A percentile compares a stretch with the other conserved stretches of the same genome.
Evolutionary conservation across 345 rosid genomes (phyloP).

Genomic region (Sonneratia alba): DNA sequence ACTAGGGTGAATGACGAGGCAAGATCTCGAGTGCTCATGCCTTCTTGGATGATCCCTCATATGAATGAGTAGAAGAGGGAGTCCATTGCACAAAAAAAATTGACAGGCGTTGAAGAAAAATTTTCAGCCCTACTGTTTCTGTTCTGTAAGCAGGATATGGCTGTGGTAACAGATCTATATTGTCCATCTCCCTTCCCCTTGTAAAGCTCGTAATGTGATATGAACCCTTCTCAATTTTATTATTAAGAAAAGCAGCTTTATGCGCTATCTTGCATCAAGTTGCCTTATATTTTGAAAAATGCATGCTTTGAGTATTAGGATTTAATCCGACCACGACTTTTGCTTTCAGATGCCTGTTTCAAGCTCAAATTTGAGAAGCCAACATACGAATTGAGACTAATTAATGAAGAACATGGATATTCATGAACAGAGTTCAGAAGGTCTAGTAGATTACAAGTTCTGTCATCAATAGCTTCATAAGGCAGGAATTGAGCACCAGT

Average conservation of each 20-base stretch:
- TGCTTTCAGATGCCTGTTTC: background rate
- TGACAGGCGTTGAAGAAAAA: background rate
- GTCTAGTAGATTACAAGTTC: background rate
- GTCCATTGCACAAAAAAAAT: conserved; percentile 7
- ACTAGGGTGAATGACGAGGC: conserved; percentile 14
- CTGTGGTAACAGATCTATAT: background rate
- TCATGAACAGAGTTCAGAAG: background rate
- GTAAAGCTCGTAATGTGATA: background rate
- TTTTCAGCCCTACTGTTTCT: background rate
- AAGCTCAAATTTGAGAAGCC: too few species aligned
- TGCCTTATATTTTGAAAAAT: background rate
- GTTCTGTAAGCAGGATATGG: background rate
- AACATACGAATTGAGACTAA: background rate
- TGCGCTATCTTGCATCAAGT: background rate
- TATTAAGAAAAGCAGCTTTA: background rate
- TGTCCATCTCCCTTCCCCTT: background rate
- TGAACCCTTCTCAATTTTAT: background rate
- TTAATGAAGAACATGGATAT: background rate
- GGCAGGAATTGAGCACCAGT: background rate
- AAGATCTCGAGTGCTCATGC: conserved; percentile 19
- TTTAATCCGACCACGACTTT: background rate
- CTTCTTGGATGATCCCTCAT: conserved; percentile 41
- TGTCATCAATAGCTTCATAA: background rate
- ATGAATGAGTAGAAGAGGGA: background rate
- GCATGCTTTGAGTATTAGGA: background rate